Evolutionary conservation across 768 basidiomycete genomes (phyloP).

Genomic region (Termitomyces sp.): DNA sequence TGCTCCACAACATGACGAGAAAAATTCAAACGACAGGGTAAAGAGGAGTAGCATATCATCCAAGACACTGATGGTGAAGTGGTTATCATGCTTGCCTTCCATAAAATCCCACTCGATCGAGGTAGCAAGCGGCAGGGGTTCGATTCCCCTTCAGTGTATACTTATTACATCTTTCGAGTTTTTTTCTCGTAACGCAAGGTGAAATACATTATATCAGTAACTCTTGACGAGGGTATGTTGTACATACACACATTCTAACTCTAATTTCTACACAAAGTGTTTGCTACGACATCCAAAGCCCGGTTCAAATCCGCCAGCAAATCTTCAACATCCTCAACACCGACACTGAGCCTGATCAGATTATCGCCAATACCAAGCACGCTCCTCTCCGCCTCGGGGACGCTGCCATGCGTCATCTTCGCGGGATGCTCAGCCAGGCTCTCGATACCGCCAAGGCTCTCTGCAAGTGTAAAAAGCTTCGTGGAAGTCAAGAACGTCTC

Average conservation of each 20-base stretch:
- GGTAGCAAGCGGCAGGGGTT: conserved; percentile 45
- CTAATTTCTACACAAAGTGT: not conserved
- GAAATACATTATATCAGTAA: no score
- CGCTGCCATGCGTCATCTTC: conserved; percentile 83
- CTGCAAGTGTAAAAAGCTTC: conserved; percentile 75
- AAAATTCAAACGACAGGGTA: no score
- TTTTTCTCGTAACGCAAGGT: no score
- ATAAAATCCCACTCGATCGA: no score
- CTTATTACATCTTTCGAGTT: no score
- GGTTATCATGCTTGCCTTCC: conserved; percentile 94
- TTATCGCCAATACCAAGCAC: conserved; percentile 73
- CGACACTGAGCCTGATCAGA: conserved; percentile 77
- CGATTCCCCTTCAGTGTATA: conserved; percentile 43
- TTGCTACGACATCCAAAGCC: conserved; percentile 39
- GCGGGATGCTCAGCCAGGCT: conserved; percentile 84
- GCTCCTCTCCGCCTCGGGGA: conserved; percentile 63
- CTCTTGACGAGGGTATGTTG: no score
- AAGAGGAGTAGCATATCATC: no score
- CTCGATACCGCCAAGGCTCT: conserved; percentile 91
- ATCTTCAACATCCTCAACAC: conserved; percentile 86
- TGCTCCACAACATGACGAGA: no score
- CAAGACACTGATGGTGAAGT: conserved; percentile 70
- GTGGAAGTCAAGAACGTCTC: conserved; percentile 62
- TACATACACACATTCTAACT: not conserved
- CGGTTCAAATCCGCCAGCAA: conserved; percentile 65